Base-by-base conservation (phyloP, 345 rosid genomes). In the Noccaea bulbosa region DNA sequence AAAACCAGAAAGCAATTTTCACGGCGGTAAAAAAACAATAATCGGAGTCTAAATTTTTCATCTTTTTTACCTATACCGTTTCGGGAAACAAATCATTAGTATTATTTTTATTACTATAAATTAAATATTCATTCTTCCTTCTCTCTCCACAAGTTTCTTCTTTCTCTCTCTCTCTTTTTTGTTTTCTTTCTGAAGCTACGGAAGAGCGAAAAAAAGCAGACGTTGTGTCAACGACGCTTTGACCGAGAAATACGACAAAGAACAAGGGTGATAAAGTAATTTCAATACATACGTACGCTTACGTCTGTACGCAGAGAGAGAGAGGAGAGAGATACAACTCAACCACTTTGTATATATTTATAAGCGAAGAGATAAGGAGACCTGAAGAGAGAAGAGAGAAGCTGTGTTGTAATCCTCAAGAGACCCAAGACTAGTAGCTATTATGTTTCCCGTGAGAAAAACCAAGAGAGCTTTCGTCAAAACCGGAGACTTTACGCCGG, bases 211-310 rank as follows among this genome's bases (percentile, higher is more conserved):
- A 53, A 24, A 14, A 40, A 78, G 69, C 55, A 24, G 65, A 69
- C 59, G 81, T 62, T 69, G 74, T 83, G 90, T 89, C 89, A 84
- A 79, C 82, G 66, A 11, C 16, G 70, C 73, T 84, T 89, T 89
- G 87, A 87, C 84, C 46, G 14, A 67, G 5, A 66, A 65, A 51
- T 75, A 75, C 43, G 49, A 76, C 60, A 63, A 63, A 60, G 9
- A 8, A 77, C 76, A 79, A 58, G 78, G 43, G 2, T 35, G 71
- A 44, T 80, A 80, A 0, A n/a, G 77, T 63, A 49, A 48, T 58
- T 53, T 67, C 62, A 11, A 1, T 7, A 4, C 7, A 44, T 7
- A 16, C 32, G 6, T 24, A 39, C 4, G 51, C 72, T 27, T 71
- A 66, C 73, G 70, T 66, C 53, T 67, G 46, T 69, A 49, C 56